Evolutionary conservation across 2,329 filamentous ascomycete species (phyloP), one percentile per base, ranked within the genome.

Genomic region (Chrysosporium keratinophilum): DNA sequence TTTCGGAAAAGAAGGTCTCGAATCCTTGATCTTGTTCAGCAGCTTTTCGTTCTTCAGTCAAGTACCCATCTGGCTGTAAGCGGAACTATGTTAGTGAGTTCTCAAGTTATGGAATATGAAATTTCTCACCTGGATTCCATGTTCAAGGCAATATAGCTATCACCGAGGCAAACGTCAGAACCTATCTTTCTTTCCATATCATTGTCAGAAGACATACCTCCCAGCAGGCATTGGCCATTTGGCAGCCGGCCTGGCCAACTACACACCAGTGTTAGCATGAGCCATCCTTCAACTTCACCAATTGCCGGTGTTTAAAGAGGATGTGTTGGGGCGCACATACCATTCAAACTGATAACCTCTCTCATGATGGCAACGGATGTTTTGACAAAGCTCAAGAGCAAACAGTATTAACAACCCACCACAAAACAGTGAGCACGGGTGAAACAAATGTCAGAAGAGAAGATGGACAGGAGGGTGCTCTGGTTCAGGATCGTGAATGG

Each of bases 1-100:
- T 97, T 82, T 98, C 93, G 64, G 91, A 96, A 82, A 98, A 98
- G 83, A 98, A 98, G 68, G 93, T 98, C 81, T 90, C 96, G 83
- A 98, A 98, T 63, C 93, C 93, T 70, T 96, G 87, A 73, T 97
- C 93, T 61, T 89, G 87, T 61, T 95, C 87, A 70, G 84, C 83
- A 65, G 82, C 83, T 81, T 97, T 96, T 76, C 90, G 89, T 81
- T 97, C 91, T 71, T 96, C 91, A 62, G 90, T 97, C 74, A 98
- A 84, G 79, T 87, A 97, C 73, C 93, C 93, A 83, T 98, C 93
- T 66, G 93, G 91, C 91, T 98, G 33, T 23, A 45, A 34, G 14
- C 14, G 43, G 31, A 34, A 17, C 31, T 15, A 44, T 37, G 43
- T 46, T 19, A 50, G 48, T 17, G 17, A 43, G 19, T 28, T 33